Percentiles rank a stretch among this genome's conserved stretches.
Evolutionary conservation across 2,329 filamentous ascomycete species (phyloP).

Genomic region (Cryphonectria radicalis): DNA sequence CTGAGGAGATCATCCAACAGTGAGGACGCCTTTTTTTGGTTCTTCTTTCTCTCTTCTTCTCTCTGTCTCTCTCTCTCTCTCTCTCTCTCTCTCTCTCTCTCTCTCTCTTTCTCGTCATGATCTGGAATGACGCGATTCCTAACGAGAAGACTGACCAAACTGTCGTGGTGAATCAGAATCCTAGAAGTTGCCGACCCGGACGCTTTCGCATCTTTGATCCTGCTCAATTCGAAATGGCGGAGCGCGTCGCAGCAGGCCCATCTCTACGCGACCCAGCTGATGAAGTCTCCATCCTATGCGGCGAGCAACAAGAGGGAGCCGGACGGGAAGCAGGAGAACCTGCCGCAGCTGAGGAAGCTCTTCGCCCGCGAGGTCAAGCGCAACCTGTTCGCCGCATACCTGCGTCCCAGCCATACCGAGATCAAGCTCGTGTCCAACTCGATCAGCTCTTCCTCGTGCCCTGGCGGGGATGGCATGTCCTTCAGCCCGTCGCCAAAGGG

Average conservation of each 20-base stretch:
- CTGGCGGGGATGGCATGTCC: constrained; percentile 83
- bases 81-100: background rate
- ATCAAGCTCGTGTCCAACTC: constrained; percentile 83
- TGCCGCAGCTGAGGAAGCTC: constrained; percentile 64
- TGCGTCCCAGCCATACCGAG: constrained; percentile 70
- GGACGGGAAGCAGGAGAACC: constrained; percentile 49
- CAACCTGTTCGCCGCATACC: constrained; percentile 76
- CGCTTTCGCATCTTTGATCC: constrained; percentile 67
- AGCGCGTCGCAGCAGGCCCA: constrained; percentile 65
- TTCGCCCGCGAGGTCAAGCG: constrained; percentile 75
- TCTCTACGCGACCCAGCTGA: constrained; percentile 66
- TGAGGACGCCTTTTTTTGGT: constrained; percentile 42
- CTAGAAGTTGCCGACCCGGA: constrained; percentile 63
- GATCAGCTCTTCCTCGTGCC: constrained; percentile 81
- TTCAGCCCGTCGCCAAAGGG: constrained; percentile 80
- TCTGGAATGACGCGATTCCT: background rate
- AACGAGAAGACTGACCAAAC: constrained; percentile 13
- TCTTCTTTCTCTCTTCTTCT: too few species aligned
- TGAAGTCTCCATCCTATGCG: constrained; percentile 63
- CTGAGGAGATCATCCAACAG: constrained; percentile 73
- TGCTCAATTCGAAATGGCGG: constrained; percentile 70
- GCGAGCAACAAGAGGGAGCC: constrained; percentile 49
- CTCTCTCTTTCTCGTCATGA: constrained; percentile 15
- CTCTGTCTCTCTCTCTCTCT: background rate
- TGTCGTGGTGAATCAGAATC: constrained; percentile 52